Percentiles rank a stretch among this genome's conserved stretches.
Conservation (phyloP, 78 protist species). For the Capsaspora owczarzaki region DNA sequence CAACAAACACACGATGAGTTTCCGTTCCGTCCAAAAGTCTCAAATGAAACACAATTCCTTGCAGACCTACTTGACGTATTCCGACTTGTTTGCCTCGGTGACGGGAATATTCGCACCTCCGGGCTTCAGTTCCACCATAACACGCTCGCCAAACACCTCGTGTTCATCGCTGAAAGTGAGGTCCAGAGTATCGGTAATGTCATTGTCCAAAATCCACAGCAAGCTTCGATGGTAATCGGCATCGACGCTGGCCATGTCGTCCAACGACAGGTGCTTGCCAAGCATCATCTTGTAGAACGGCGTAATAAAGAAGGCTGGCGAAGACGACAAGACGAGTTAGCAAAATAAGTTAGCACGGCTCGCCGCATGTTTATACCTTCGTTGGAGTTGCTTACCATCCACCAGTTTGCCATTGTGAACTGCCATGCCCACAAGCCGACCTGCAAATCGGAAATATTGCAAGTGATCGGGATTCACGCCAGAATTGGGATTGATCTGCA, state of each 20-base stretch:
- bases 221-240: constrained; percentile 69
- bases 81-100: constrained; percentile 50
- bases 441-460: constrained; percentile 56
- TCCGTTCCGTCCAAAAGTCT: no score
- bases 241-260: constrained; percentile 85
- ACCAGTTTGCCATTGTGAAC: constrained; percentile 38
- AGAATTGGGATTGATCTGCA: constrained; percentile 42
- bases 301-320: no score
- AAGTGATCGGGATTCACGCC: constrained; percentile 64
- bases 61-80: background rate
- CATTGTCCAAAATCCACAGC: constrained; percentile 46
- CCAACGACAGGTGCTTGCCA: constrained; percentile 40
- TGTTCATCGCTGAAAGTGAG: constrained; percentile 26
- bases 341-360: no score
- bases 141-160: constrained; percentile 21
- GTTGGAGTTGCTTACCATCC: no score
- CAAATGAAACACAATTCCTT: no score
- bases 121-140: constrained; percentile 36
- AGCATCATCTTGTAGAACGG: constrained; percentile 91
- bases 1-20: constrained; percentile 2
- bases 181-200: constrained; percentile 3
- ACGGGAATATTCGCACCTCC: constrained; percentile 45
- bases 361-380: no score
- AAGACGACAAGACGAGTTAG: no score
- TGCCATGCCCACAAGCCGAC: constrained; percentile 67